Conservation (phyloP, 345 rosid genomes). For the rapeseed (Brassica napus) region Da-Ae NC_063447.1:55690001-55690500, state of each 20-base stretch:
- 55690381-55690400: no score
- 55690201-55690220: no score
- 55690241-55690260: neutral
- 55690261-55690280: neutral
- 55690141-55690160: neutral
- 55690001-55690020: no score
- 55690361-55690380: no score
- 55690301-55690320: neutral
- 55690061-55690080: neutral
- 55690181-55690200: no score
- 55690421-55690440: no score
- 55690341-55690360: neutral
- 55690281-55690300: neutral
- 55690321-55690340: neutral
- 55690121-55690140: neutral
- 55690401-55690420: no score
- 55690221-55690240: no score
- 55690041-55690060: neutral
- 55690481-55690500: no score
- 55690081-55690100: neutral
- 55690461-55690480: no score
- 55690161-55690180: neutral
- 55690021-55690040: no score
- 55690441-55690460: no score
- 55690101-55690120: neutral